phyloP scores from a whole-genome alignment of 2,329 filamentous ascomycete species.

The Beauveria australis region DNA sequence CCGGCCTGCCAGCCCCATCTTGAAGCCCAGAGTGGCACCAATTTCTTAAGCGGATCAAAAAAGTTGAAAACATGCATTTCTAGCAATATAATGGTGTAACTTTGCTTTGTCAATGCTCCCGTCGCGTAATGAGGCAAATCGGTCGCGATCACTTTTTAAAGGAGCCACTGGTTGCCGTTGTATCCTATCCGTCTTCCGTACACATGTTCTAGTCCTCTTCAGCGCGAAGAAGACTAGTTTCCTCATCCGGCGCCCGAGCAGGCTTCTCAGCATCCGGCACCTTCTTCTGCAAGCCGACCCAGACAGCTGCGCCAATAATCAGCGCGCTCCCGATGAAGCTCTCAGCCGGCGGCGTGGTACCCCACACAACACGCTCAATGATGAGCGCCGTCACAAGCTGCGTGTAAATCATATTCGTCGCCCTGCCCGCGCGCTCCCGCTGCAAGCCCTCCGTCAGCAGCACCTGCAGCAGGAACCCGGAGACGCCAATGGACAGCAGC shows the following conservation, averaged over 20 bases:
- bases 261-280: slow-evolving; percentile 17
- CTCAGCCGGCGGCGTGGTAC: slow-evolving; percentile 29
- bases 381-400: slow-evolving; percentile 28
- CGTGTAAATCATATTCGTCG: slow-evolving; percentile 25
- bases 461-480: slow-evolving; percentile 73
- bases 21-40: slow-evolving; percentile 5
- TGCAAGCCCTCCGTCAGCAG: slow-evolving; percentile 65
- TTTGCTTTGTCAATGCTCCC: not conserved
- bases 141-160: not conserved
- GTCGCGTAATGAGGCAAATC: not conserved
- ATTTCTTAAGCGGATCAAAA: not conserved
- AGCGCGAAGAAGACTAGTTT: slow-evolving; percentile 22
- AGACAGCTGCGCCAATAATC: slow-evolving; percentile 34
- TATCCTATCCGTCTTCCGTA: not conserved
- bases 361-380: slow-evolving; percentile 35
- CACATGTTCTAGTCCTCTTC: not conserved
- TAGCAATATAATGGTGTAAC: slow-evolving; percentile 1
- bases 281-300: slow-evolving; percentile 34
- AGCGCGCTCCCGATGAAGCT: slow-evolving; percentile 31
- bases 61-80: not conserved
- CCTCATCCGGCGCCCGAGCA: slow-evolving; percentile 23
- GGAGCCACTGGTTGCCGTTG: not conserved
- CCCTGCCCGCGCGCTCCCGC: slow-evolving; percentile 48
- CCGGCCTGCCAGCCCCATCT: not conserved
- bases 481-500: slow-evolving; percentile 53